Evolutionary conservation across 139 green algal species (phyloP).

Genomic region (Chlamydomonas eustigma): DNA sequence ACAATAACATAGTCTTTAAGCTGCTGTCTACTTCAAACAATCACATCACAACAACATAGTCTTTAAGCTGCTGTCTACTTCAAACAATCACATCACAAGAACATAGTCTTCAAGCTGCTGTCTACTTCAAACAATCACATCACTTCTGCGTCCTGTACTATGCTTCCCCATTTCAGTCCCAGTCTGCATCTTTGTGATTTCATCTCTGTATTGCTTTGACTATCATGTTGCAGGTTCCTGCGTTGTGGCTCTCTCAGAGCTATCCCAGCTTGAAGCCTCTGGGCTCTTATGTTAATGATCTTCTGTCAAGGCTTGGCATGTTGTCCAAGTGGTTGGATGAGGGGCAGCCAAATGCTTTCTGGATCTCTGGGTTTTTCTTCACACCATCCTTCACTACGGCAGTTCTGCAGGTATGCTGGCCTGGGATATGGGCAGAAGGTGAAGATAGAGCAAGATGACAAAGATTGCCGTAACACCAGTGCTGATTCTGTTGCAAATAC

Average conservation of each 20-base stretch:
- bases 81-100: too few relatives aligned
- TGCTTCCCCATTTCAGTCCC: too few relatives aligned
- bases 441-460: too few relatives aligned
- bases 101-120: constrained; percentile 7
- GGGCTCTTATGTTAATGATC: constrained; percentile 36
- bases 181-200: too few relatives aligned
- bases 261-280: constrained; percentile 25
- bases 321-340: constrained; percentile 40
- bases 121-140: too few relatives aligned
- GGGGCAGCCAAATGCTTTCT: constrained; percentile 40
- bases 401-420: constrained; percentile 30
- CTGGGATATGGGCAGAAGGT: too few relatives aligned
- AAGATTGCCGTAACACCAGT: too few relatives aligned
- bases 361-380: constrained; percentile 81
- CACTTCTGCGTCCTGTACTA: too few relatives aligned
- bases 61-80: constrained; percentile 3
- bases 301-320: constrained; percentile 42
- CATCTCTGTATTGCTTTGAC: neutral
- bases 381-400: constrained; percentile 57
- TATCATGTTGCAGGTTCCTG: constrained; percentile 37
- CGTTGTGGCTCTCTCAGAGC: constrained; percentile 48
- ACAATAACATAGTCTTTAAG: neutral
- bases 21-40: constrained; percentile 10
- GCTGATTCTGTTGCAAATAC: too few relatives aligned
- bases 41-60: too few relatives aligned